These are phyloP conservation scores for Phytophthora cactorum DNA, from an alignment of 352 stramenopile genomes.

Conservation along the genomic window DNA sequence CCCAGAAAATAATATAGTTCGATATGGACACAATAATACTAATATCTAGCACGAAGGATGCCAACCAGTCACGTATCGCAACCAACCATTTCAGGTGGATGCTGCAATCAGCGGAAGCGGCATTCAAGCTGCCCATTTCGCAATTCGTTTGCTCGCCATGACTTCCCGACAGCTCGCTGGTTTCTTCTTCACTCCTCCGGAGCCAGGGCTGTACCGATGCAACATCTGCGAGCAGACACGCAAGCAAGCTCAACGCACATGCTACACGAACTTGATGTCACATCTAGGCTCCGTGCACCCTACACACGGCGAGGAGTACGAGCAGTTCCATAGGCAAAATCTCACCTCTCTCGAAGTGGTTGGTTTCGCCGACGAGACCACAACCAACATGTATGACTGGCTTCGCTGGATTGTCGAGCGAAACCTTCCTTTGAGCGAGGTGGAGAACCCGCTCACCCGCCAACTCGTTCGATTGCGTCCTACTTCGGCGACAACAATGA, in stretches of 20 bases:
- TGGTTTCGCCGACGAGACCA: not conserved
- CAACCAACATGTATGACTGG: not conserved
- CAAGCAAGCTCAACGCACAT: constrained; percentile 21
- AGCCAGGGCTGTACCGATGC: constrained; percentile 19
- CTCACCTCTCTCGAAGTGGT: not conserved
- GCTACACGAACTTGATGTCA: not conserved
- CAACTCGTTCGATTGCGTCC: not conserved
- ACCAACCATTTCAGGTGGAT: not conserved
- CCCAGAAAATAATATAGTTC: not conserved
- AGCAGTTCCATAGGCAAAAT: not conserved
- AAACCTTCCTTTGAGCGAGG: not conserved
- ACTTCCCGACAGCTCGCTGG: not conserved
- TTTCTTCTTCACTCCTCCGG: constrained; percentile 23
- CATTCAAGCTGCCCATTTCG: not conserved
- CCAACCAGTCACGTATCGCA: too few species aligned
- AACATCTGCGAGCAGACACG: constrained; percentile 25
- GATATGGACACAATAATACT: not conserved
- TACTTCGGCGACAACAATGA: not conserved
- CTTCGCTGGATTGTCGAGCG: not conserved
- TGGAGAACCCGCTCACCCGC: not conserved
- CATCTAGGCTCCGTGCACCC: not conserved
- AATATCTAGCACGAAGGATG: too few species aligned
- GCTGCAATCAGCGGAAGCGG: too few species aligned
- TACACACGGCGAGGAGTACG: not conserved
- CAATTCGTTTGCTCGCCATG: not conserved